Evolutionary conservation across 2,329 filamentous ascomycete genomes (phyloP).

Genomic region (Aspergillus aculeatinus): DNA sequence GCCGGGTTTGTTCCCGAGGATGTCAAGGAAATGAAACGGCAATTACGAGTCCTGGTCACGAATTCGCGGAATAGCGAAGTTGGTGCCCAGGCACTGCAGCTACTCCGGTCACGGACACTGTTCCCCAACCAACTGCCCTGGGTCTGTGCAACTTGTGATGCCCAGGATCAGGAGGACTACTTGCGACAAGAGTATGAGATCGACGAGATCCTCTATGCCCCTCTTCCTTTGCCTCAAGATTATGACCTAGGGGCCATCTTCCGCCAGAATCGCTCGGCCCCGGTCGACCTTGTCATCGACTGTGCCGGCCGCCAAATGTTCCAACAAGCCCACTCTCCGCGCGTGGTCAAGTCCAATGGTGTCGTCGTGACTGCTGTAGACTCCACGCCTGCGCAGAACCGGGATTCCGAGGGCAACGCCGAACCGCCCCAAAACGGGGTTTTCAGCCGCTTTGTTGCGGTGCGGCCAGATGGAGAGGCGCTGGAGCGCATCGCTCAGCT

Average conservation of each 20-base stretch:
- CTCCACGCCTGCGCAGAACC: conserved; percentile 24
- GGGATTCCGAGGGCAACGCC: conserved; percentile 6
- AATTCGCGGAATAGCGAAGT: conserved; percentile 40
- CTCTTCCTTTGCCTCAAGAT: conserved; percentile 24
- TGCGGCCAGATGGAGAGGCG: conserved; percentile 36
- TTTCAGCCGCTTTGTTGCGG: conserved; percentile 37
- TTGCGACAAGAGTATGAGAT: conserved; percentile 31
- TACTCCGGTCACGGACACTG: conserved; percentile 36
- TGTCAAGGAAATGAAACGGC: conserved; percentile 11
- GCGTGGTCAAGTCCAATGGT: conserved; percentile 36
- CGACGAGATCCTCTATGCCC: conserved; percentile 36
- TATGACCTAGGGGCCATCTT: conserved; percentile 36
- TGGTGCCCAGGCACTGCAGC: conserved; percentile 38
- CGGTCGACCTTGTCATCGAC: conserved; percentile 45
- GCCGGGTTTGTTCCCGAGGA: conserved; percentile 32
- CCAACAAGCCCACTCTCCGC: conserved; percentile 32
- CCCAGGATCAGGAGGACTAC: conserved; percentile 25
- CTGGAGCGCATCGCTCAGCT: conserved; percentile 36
- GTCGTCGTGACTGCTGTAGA: conserved; percentile 37
- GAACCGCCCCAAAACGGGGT: conserved; percentile 23
- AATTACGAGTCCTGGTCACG: conserved; percentile 39
- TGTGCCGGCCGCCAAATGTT: conserved; percentile 37
- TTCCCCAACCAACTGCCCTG: conserved; percentile 34
- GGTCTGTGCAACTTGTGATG: conserved; percentile 39
- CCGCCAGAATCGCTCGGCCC: conserved; percentile 30